Evolutionary conservation across 176 grass and related monocot genomes (phyloP).

Genomic region (Raddia guianensis): DNA sequence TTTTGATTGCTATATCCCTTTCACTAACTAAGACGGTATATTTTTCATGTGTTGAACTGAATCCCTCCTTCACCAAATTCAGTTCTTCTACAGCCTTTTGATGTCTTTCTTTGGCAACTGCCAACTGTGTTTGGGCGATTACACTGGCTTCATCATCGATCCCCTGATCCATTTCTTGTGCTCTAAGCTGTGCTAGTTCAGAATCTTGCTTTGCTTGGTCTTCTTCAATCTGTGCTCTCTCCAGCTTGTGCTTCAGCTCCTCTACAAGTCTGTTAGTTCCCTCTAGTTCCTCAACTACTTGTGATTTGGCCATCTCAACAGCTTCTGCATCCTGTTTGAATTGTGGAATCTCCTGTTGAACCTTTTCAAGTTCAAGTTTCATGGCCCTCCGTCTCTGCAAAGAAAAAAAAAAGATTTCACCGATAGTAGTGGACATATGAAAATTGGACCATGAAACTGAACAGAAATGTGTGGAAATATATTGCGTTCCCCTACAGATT

Average conservation of each 20-base stretch:
- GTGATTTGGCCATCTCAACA: constrained; percentile 59
- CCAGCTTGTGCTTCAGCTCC: constrained; percentile 78
- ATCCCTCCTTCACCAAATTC: constrained; percentile 54
- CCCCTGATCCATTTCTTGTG: constrained; percentile 75
- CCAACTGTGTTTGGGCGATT: constrained; percentile 63
- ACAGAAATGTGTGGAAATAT: constrained; percentile 18
- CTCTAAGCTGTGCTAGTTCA: constrained; percentile 70
- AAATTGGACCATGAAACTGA: background rate
- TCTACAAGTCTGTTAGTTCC: constrained; percentile 60
- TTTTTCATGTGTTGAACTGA: constrained; percentile 63
- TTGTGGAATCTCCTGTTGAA: constrained; percentile 65
- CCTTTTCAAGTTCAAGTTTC: constrained; percentile 73
- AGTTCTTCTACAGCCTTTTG: constrained; percentile 73
- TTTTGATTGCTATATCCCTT: constrained; percentile 58
- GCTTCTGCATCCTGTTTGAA: constrained; percentile 57
- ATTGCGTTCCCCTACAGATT: background rate
- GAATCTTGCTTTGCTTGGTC: constrained; percentile 87
- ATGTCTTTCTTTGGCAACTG: constrained; percentile 68
- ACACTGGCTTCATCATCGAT: constrained; percentile 73
- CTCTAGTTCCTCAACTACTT: constrained; percentile 62
- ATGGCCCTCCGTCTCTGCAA: constrained; percentile 61
- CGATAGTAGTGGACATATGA: constrained; percentile 15
- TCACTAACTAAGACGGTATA: constrained; percentile 56
- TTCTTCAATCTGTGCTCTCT: constrained; percentile 73
- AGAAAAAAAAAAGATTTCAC: constrained; percentile 34